Percentiles rank a stretch among this genome's conserved stretches.
Evolutionary conservation across 2,329 filamentous ascomycete genomes (phyloP).

Genomic region (Colletotrichum echinochloae): DNA sequence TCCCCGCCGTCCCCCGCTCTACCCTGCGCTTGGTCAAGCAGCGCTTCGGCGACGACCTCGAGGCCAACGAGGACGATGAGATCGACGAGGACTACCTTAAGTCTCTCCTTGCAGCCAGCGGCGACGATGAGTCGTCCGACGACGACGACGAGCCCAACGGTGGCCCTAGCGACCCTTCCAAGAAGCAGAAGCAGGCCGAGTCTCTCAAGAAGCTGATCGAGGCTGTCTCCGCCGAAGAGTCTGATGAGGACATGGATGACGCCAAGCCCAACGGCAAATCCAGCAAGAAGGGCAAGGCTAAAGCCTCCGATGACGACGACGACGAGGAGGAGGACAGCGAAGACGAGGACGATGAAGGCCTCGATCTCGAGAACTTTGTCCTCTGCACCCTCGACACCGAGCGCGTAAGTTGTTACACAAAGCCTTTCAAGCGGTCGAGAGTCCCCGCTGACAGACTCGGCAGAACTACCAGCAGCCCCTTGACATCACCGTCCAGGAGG

Average conservation of each 20-base stretch:
- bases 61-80: slow-evolving; percentile 69
- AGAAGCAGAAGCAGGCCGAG: slow-evolving; percentile 85
- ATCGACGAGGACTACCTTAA: slow-evolving; percentile 75
- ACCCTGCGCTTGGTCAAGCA: slow-evolving; percentile 92
- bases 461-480: slow-evolving; percentile 96
- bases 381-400: slow-evolving; percentile 95
- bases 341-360: slow-evolving; percentile 71
- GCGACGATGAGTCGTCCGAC: slow-evolving; percentile 63
- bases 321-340: slow-evolving; percentile 64
- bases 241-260: slow-evolving; percentile 80
- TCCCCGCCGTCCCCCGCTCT: slow-evolving; percentile 75
- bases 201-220: slow-evolving; percentile 82
- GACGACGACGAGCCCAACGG: slow-evolving; percentile 74
- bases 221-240: slow-evolving; percentile 69
- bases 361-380: slow-evolving; percentile 88
- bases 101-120: slow-evolving; percentile 64
- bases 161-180: slow-evolving; percentile 89
- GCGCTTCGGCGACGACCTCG: slow-evolving; percentile 69
- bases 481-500: slow-evolving; percentile 90
- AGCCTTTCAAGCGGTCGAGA: not conserved
- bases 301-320: slow-evolving; percentile 72
- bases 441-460: slow-evolving; percentile 21
- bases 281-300: slow-evolving; percentile 78
- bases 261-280: slow-evolving; percentile 71
- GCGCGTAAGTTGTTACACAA: slow-evolving; percentile 70